Evolutionary conservation across 257 asterid genomes (phyloP).

Genomic region (Solanum sitiens): DNA sequence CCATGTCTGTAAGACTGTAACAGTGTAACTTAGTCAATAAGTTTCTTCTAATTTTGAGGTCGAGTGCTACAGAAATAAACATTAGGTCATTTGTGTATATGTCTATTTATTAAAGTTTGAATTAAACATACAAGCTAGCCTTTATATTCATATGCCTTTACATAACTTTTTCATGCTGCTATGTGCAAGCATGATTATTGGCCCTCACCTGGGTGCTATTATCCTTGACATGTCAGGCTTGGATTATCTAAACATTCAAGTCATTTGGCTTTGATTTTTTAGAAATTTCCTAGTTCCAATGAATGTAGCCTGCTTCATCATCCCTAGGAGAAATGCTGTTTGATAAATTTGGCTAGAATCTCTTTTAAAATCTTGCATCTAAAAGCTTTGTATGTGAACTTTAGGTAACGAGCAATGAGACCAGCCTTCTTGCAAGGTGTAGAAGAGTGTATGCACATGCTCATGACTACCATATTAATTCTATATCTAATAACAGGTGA

Average conservation of each 20-base stretch:
- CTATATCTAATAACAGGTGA: slow-evolving; percentile 96
- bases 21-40: not conserved
- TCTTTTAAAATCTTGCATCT: not conserved
- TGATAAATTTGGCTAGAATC: not conserved
- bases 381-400: not conserved
- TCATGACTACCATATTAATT: slow-evolving; percentile 97
- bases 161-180: not conserved
- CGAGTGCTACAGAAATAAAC: not conserved
- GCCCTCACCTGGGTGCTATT: not conserved
- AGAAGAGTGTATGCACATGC: slow-evolving; percentile 99
- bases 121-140: not conserved
- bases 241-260: not conserved
- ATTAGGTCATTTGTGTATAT: not conserved
- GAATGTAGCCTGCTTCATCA: not conserved
- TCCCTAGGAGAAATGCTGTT: not conserved
- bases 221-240: not conserved
- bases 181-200: not conserved
- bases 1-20: not conserved
- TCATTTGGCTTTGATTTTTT: not conserved
- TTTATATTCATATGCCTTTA: not conserved
- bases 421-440: slow-evolving; percentile 85
- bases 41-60: not conserved
- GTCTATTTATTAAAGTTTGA: not conserved
- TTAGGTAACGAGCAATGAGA: slow-evolving; percentile 75
- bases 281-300: not conserved